Base-by-base conservation (phyloP, 805 yeast species). In the Nakazawaea molendinolei region DNA sequence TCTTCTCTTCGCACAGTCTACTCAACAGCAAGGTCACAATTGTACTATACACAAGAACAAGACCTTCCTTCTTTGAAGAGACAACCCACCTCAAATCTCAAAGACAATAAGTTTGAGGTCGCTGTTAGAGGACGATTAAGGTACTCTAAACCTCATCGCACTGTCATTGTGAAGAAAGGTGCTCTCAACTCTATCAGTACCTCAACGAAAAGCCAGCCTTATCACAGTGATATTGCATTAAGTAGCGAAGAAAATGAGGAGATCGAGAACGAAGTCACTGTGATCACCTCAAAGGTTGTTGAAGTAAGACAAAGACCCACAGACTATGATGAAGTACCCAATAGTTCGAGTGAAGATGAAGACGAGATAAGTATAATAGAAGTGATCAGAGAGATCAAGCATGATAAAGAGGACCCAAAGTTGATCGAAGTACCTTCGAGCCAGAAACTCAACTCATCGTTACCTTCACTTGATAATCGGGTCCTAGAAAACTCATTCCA, bases 291-390 rank as follows among this genome's bases (percentile, higher is more conserved):
- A 5, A 40, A 29, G 21, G 19, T 36, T 17, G n/a, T 40, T 8
- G 38, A 28, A n/a, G 16, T 16, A 12, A 29, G 24, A 15, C 25
- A 20, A n/a, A 19, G 10, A 6, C 13, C 13, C 9, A 6, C 9
- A 12, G 41, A 27, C 8, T 25, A 16, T 28, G 42, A 42, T 27
- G 43, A 39, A 14, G 29, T 42, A 6, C 41, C 45, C 8, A 61
- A 56, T 43, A 41, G 40, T 24, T 58, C 63, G 0, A 56, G 51
- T 22, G 59, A 51, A 26, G n/a, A n/a, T n/a, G 61, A 56, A 24
- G 33, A 31, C 7, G 52, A 48, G 18, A 22, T 14, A 12, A 33
- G 40, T 22, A 12, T 42, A 10, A 28, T 42, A n/a, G 40, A 42
- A 17, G 30, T 39, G 4, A 12, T 31, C 9, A 26, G 33, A 27